Percentiles rank a stretch among this genome's conserved stretches.
Evolutionary conservation across 2,329 filamentous ascomycete species (phyloP).

Genomic region (Fusarium tricinctum): DNA sequence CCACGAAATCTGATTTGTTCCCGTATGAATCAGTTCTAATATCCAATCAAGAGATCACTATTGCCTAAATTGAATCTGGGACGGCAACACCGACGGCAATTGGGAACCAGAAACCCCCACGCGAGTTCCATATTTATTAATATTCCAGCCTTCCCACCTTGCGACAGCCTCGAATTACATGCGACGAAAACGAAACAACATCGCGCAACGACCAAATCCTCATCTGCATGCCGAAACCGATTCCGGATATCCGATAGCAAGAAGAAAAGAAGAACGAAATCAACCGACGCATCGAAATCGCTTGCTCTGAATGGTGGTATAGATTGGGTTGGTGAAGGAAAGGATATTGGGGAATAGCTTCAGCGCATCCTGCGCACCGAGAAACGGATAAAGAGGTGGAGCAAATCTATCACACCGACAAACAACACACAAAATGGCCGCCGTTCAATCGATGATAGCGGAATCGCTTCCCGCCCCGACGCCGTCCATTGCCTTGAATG

Average conservation of each 20-base stretch:
- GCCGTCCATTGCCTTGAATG: slow-evolving; percentile 46
- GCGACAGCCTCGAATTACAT: slow-evolving; percentile 2
- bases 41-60: slow-evolving; percentile 7
- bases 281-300: slow-evolving; percentile 22
- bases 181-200: slow-evolving; percentile 17
- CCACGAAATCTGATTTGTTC: slow-evolving; percentile 21
- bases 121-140: neutral
- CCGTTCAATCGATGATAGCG: slow-evolving; percentile 56
- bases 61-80: neutral
- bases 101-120: neutral
- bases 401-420: slow-evolving; percentile 3
- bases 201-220: slow-evolving; percentile 5
- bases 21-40: slow-evolving; percentile 18
- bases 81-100: neutral
- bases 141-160: slow-evolving; percentile 2
- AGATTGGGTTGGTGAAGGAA: slow-evolving; percentile 20
- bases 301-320: slow-evolving; percentile 28
- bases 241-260: neutral
- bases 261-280: neutral
- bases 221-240: slow-evolving; percentile 11
- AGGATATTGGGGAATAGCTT: slow-evolving; percentile 28
- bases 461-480: slow-evolving; percentile 52
- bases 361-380: slow-evolving; percentile 17
- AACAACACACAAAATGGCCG: slow-evolving; percentile 52
- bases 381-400: slow-evolving; percentile 25